Base-by-base conservation (phyloP, 2,329 filamentous ascomycete species). In the Talaromyces pinophilus region DNA sequence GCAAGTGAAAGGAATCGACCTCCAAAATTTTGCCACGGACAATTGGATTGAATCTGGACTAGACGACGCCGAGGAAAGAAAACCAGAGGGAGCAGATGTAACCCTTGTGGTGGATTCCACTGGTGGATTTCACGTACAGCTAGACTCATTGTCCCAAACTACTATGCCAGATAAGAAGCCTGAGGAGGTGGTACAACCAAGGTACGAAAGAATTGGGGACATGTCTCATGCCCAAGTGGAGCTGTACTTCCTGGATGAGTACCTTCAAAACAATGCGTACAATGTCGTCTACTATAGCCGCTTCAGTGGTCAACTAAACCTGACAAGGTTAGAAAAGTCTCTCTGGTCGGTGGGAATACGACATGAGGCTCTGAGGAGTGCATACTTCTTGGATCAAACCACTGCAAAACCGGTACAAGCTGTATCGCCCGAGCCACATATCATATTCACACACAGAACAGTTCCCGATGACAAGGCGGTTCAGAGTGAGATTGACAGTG, bases 101-200 rank as follows among this genome's bases (percentile, higher is more conserved):
- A 42, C 55, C 33, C n/a, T 17, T 42, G 35, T 59, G 1, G 11
- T 30, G 3, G 13, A 59, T 10, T 40, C 50, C 5, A 22, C 25
- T 25, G 25, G 25, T 25, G 25, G 25, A 25, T 25, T 25, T 25
- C 25, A 25, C 25, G 25, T 25, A 25, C 25, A 25, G 25, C 25
- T 25, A 25, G 25, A 25, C 25, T 25, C 25, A 25, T 25, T 25
- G 25, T 3, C 25, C 25, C 25, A 30, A 7, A 30, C 28, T 30
- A 7, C 7, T 7, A 10, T 33, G 7, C 33, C 33, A 0, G 17
- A 30, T 1, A 15, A 33, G 17, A 8, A 30, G 30, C 15, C 15
- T 15, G 7, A 35, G n/a, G 10, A 40, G 13, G n/a, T 8, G 28
- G 5, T 11, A 28, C 77, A 40, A 77, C 81, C 52, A 71, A 68